These are phyloP conservation scores for Xylariaceae sp. DNA, from an alignment of 2,329 filamentous ascomycete genomes.

Conservation along the genomic window DNA sequence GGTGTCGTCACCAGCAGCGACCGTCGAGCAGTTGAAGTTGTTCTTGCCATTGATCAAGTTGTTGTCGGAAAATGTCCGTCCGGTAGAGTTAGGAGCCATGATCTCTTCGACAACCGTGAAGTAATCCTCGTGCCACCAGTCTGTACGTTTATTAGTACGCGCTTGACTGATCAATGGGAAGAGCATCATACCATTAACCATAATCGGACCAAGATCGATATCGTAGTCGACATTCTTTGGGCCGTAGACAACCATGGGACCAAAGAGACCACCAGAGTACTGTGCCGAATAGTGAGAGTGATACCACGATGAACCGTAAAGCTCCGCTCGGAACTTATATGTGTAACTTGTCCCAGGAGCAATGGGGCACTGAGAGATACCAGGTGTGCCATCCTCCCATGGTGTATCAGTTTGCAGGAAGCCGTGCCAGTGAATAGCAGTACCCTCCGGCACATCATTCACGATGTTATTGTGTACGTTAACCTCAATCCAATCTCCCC, in stretches of 20 bases:
- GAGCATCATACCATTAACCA: constrained; percentile 33
- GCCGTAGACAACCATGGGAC: constrained; percentile 59
- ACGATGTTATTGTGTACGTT: constrained; percentile 26
- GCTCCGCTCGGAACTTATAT: constrained; percentile 48
- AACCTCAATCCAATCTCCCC: constrained; percentile 36
- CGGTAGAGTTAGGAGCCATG: constrained; percentile 34
- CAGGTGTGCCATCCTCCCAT: constrained; percentile 50
- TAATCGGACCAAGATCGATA: constrained; percentile 54
- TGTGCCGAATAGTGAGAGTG: constrained; percentile 58
- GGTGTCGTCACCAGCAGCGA: constrained; percentile 32
- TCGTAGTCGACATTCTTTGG: constrained; percentile 53
- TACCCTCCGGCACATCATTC: constrained; percentile 31
- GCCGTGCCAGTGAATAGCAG: constrained; percentile 51
- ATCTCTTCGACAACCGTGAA: constrained; percentile 41
- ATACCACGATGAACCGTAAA: constrained; percentile 56
- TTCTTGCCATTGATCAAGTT: constrained; percentile 62
- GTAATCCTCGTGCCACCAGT: constrained; percentile 60
- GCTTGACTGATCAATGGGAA: neutral
- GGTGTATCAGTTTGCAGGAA: constrained; percentile 45
- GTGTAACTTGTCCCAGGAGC: constrained; percentile 53
- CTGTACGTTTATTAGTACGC: constrained; percentile 24
- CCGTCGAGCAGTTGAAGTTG: constrained; percentile 46
- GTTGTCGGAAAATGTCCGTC: constrained; percentile 44
- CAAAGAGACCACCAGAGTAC: constrained; percentile 56
- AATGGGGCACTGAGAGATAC: constrained; percentile 61